Conservation (phyloP, 2,329 filamentous ascomycete genomes). For the Beauveria rudraprayagi region DNA sequence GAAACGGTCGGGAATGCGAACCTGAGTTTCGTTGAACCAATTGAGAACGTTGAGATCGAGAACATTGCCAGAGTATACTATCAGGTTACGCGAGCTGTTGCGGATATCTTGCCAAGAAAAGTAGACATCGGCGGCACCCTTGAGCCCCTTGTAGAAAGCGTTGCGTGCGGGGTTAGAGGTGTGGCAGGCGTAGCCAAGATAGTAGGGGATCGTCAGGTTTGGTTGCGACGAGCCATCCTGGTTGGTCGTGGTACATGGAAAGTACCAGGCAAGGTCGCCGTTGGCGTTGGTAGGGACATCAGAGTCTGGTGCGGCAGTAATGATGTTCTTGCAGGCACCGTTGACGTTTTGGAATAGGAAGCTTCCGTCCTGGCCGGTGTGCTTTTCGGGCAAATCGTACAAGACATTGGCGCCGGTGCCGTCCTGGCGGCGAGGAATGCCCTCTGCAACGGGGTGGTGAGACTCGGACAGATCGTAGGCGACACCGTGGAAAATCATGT, state of each 20-base stretch:
- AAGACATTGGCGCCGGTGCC: conserved; percentile 65
- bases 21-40: conserved; percentile 83
- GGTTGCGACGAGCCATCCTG: conserved; percentile 80
- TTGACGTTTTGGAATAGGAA: conserved; percentile 99
- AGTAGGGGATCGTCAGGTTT: conserved; percentile 67
- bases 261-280: conserved; percentile 86
- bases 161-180: conserved; percentile 62
- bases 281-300: conserved; percentile 69
- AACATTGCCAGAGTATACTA: conserved; percentile 91
- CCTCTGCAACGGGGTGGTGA: conserved; percentile 69
- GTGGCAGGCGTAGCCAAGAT: conserved; percentile 83
- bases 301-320: conserved; percentile 62
- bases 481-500: conserved; percentile 93
- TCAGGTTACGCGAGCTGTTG: conserved; percentile 80
- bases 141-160: conserved; percentile 64
- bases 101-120: conserved; percentile 93
- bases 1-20: conserved; percentile 68
- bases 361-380: conserved; percentile 85
- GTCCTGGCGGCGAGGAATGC: conserved; percentile 53
- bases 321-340: conserved; percentile 86
- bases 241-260: conserved; percentile 84
- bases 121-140: conserved; percentile 75
- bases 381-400: conserved; percentile 73
- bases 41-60: conserved; percentile 79
- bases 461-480: conserved; percentile 79